Conservation (phyloP, 192 early-diverging fungal genomes). For the Piromyces sp. region DNA sequence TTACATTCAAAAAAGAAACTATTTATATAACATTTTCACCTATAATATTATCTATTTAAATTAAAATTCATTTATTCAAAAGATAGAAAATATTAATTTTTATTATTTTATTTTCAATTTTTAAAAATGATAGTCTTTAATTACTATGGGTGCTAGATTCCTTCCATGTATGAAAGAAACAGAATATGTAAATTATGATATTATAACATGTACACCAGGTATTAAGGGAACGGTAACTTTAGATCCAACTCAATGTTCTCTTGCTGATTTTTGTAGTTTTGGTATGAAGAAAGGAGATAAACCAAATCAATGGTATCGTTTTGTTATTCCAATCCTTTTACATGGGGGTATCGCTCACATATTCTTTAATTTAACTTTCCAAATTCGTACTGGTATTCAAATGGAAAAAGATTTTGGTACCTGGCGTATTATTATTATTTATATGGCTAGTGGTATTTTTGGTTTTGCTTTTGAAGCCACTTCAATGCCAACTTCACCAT, state of each 20-base stretch:
- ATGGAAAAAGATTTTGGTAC: constrained; percentile 62
- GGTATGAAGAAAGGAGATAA: background rate
- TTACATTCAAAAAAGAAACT: no score
- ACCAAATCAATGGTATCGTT: constrained; percentile 64
- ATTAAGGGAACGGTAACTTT: constrained; percentile 39
- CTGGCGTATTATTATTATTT: constrained; percentile 50
- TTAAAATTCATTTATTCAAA: no score
- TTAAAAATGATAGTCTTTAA: constrained; percentile 24
- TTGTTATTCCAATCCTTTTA: constrained; percentile 64
- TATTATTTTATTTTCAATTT: no score
- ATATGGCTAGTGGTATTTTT: constrained; percentile 50
- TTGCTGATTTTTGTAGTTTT: background rate
- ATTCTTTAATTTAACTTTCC: constrained; percentile 53
- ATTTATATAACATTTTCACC: no score
- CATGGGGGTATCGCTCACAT: constrained; percentile 69
- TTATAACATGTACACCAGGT: no score
- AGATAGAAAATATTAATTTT: no score
- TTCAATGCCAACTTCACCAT: constrained; percentile 29
- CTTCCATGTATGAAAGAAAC: constrained; percentile 55
- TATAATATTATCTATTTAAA: no score
- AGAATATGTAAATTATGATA: no score
- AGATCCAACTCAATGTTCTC: no score
- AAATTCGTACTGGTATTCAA: constrained; percentile 47
- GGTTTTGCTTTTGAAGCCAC: constrained; percentile 72
- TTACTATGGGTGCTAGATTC: constrained; percentile 54